Evolutionary conservation across 2,329 filamentous ascomycete species (phyloP), one percentile per base, ranked within the genome.

Genomic region (Cytospora piceae): DNA sequence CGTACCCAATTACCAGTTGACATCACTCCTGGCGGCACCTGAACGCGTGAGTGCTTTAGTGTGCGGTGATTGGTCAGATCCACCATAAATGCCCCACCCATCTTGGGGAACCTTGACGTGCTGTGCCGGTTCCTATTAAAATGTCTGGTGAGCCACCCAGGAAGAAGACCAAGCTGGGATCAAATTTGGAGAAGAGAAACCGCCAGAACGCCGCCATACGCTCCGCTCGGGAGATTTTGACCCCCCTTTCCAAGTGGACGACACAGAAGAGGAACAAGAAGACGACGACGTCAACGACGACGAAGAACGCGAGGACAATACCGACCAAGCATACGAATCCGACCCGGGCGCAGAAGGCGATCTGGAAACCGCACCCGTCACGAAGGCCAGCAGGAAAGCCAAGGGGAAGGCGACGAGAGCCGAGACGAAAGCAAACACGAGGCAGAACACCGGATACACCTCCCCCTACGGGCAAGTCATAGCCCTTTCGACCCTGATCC

Each of bases 141-240:
- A 49, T 49, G 46, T n/a, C 24, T 12, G 54, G 31, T 17, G 56
- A 57, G 53, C 31, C 61, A 27, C 29, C 39, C 2, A 57, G 29
- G 51, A 57, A 57, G 61, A 63, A 37, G 20, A 27, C 24, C 42
- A 63, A 57, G 42, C 53, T 51, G 14, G 49, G 27, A 20, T 6
- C 3, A 14, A 22, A 39, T 12, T 22, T 31, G n/a, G 24, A 31
- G 39, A 56, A 52, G 11, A 20, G 37, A 31, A 49, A 31, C 29
- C 54, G 39, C 27, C 14, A 29, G 39, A 14, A n/a, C 34, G 27
- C 32, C 32, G 22, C 32, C 53, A 37, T 22, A 57, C 27, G 15
- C 39, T 15, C 37, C 32, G 29, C 39, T 37, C 61, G 60, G 20
- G 61, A 63, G 39, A 57, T 11, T 52, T 63, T 7, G 61, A 63